A percentile compares a stretch with the other conserved stretches of the same genome.
Conservation (phyloP, 2,329 filamentous ascomycete species). For the Penicillium sp. region DNA sequence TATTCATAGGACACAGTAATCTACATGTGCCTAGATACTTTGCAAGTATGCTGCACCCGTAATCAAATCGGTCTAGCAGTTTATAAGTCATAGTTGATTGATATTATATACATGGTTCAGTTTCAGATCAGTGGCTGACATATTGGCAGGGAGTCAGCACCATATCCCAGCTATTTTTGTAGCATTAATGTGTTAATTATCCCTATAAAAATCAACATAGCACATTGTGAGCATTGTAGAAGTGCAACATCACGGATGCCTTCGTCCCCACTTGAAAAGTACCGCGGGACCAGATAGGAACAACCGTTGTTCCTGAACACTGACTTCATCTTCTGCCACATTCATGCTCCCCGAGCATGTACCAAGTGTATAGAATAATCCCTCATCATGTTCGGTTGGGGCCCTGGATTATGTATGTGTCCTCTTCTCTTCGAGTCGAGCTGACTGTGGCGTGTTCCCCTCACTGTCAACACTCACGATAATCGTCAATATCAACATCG, state of each 20-base stretch:
- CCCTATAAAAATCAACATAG: neutral
- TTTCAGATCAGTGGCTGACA: no score
- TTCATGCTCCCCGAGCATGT: constrained; percentile 5
- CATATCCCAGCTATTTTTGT: no score
- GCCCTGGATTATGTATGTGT: constrained; percentile 30
- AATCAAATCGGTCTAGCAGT: no score
- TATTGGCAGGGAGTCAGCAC: no score
- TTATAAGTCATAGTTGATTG: no score
- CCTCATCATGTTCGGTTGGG: constrained; percentile 32
- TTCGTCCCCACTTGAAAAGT: constrained; percentile 1
- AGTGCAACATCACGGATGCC: neutral
- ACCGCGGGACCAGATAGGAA: neutral
- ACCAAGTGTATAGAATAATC: neutral
- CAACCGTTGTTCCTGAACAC: constrained; percentile 1
- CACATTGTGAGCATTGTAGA: neutral
- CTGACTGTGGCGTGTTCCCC: constrained; percentile 4
- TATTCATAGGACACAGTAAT: no score
- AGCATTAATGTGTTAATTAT: no score
- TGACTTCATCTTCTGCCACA: neutral
- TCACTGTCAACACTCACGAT: neutral
- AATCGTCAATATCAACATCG: neutral
- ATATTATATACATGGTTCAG: no score
- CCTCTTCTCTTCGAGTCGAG: neutral
- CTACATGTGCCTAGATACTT: no score
- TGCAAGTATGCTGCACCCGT: no score